Evolutionary conservation across 192 early-diverging fungal genomes (phyloP).

Genomic region (Lobosporangium transversale): DNA sequence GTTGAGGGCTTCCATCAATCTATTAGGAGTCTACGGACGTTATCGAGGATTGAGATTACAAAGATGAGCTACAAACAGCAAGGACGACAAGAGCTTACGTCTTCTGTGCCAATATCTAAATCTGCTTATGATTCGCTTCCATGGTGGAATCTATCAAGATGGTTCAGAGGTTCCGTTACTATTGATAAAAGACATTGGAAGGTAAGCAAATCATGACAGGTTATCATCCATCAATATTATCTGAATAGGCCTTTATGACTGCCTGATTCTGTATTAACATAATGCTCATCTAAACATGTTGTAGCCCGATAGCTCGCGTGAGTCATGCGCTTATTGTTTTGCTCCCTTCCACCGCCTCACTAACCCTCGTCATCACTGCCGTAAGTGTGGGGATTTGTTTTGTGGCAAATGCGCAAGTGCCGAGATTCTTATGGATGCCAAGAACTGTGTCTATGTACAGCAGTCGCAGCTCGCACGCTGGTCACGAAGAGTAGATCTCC

Average conservation of each 20-base stretch:
- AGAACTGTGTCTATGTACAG: constrained; percentile 52
- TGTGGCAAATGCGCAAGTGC: constrained; percentile 49
- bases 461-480: constrained; percentile 49
- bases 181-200: constrained; percentile 51
- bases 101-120: constrained; percentile 39
- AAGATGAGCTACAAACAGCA: constrained; percentile 53
- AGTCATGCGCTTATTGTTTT: constrained; percentile 45
- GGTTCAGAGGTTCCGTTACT: constrained; percentile 21
- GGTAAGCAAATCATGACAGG: constrained; percentile 14
- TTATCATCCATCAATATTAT: no score
- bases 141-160: constrained; percentile 43
- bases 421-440: constrained; percentile 52
- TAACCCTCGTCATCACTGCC: constrained; percentile 48
- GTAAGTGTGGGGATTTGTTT: constrained; percentile 48
- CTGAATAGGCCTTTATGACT: no score
- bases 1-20: constrained; percentile 40
- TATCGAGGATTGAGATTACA: constrained; percentile 44
- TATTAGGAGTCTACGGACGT: constrained; percentile 35
- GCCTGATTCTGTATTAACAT: no score
- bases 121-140: constrained; percentile 18
- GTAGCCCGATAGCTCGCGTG: constrained; percentile 46
- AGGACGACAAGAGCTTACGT: constrained; percentile 35
- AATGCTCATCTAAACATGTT: constrained; percentile 1
- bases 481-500: constrained; percentile 43
- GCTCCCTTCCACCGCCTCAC: constrained; percentile 38